These are phyloP conservation scores for Pogostemon cablin DNA, from an alignment of 257 asterid species.

Conservation along the genomic window DNA sequence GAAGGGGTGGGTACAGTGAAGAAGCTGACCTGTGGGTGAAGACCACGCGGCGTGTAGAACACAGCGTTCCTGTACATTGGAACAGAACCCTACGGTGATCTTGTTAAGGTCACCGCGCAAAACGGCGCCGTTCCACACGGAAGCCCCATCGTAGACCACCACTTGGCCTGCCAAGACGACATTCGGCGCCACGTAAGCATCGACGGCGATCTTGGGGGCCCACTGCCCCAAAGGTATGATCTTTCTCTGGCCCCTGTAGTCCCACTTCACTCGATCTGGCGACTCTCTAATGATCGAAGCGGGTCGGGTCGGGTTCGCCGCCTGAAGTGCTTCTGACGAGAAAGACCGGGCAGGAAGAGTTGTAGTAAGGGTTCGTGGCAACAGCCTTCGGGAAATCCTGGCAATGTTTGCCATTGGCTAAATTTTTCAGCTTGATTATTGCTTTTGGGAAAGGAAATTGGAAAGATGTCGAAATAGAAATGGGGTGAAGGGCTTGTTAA, in stretches of 20 bases:
- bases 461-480: too few species aligned
- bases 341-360: too few species aligned
- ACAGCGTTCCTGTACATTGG: conserved; percentile 84
- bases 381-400: too few species aligned
- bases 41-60: conserved; percentile 94
- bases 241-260: conserved; percentile 83
- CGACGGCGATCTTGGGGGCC: conserved; percentile 86
- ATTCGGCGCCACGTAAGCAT: conserved; percentile 92
- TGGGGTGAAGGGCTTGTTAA: too few species aligned
- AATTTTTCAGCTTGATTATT: too few species aligned
- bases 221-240: conserved; percentile 88
- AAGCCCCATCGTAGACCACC: conserved; percentile 81
- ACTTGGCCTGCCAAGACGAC: conserved; percentile 97
- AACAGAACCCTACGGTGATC: conserved; percentile 80
- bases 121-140: conserved; percentile 88
- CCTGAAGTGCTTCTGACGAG: too few species aligned
- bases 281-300: conserved; percentile 52
- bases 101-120: conserved; percentile 85
- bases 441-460: too few species aligned
- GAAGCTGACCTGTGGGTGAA: conserved; percentile 69
- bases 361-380: too few species aligned
- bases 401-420: too few species aligned
- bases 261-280: conserved; percentile 85
- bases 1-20: too few species aligned
- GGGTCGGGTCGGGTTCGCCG: conserved; percentile 23